Evolutionary conservation across 2,329 filamentous ascomycete genomes (phyloP).

Genomic region (Stromatinia cepivora): DNA sequence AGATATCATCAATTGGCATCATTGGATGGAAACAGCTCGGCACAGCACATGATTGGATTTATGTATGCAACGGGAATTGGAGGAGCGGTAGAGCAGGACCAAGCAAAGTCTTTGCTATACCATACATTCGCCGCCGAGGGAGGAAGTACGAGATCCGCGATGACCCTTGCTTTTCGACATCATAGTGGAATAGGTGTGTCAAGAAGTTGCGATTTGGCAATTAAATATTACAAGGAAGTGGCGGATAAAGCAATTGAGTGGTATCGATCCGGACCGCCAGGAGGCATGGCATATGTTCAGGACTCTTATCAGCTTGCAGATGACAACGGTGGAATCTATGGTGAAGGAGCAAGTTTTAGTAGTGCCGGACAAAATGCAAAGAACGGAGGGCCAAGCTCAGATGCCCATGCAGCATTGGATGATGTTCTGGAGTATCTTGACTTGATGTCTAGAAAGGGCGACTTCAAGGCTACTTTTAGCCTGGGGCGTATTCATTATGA

Average conservation of each 20-base stretch:
- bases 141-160: slow-evolving; percentile 82
- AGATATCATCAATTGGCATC: slow-evolving; percentile 78
- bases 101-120: slow-evolving; percentile 88
- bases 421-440: slow-evolving; percentile 91
- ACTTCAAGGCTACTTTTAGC: slow-evolving; percentile 67
- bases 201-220: slow-evolving; percentile 80
- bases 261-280: slow-evolving; percentile 86
- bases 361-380: slow-evolving; percentile 84
- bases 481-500: slow-evolving; percentile 71
- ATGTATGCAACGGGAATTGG: slow-evolving; percentile 95
- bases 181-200: slow-evolving; percentile 82
- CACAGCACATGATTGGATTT: slow-evolving; percentile 92
- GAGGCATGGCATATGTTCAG: slow-evolving; percentile 73
- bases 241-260: slow-evolving; percentile 90
- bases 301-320: slow-evolving; percentile 87
- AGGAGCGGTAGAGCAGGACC: slow-evolving; percentile 75
- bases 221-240: slow-evolving; percentile 86
- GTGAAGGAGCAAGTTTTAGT: slow-evolving; percentile 87
- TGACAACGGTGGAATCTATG: slow-evolving; percentile 88
- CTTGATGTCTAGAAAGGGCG: slow-evolving; percentile 72
- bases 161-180: slow-evolving; percentile 88
- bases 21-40: slow-evolving; percentile 81
- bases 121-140: slow-evolving; percentile 89
- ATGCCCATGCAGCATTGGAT: slow-evolving; percentile 82
- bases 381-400: slow-evolving; percentile 70